These are phyloP conservation scores for Boletellus dicymbophilus DNA, from an alignment of 1,284 basidiomycete species.

Conservation along the genomic window DNA sequence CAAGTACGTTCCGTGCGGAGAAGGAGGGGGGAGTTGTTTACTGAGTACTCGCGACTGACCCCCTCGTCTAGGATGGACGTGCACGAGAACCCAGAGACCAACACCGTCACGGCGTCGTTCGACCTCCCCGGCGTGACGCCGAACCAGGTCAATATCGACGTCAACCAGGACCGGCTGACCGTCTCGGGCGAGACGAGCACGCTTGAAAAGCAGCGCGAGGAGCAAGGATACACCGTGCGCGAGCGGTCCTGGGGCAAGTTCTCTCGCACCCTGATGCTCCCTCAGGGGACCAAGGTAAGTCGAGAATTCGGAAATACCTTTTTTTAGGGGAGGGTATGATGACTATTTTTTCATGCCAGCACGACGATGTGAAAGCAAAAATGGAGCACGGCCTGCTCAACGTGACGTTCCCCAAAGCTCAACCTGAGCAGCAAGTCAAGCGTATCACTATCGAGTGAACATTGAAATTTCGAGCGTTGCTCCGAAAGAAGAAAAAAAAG, in stretches of 20 bases:
- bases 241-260: slow-evolving; percentile 52
- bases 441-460: slow-evolving; percentile 37
- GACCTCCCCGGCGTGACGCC: slow-evolving; percentile 50
- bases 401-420: slow-evolving; percentile 45
- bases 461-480: no score
- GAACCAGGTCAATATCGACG: slow-evolving; percentile 43
- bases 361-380: slow-evolving; percentile 42
- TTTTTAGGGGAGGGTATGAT: not conserved
- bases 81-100: slow-evolving; percentile 42
- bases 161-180: slow-evolving; percentile 43
- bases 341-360: slow-evolving; percentile 24
- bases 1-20: slow-evolving; percentile 21
- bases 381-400: slow-evolving; percentile 46
- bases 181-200: slow-evolving; percentile 45
- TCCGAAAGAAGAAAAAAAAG: no score
- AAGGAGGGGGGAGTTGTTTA: no score
- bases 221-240: slow-evolving; percentile 48
- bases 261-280: slow-evolving; percentile 46
- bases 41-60: not conserved
- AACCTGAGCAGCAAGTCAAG: slow-evolving; percentile 36
- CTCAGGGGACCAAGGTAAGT: slow-evolving; percentile 48
- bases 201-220: slow-evolving; percentile 36
- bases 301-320: not conserved
- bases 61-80: slow-evolving; percentile 43
- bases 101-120: slow-evolving; percentile 47